Conservation (phyloP, 2,329 filamentous ascomycete species). For the Calonectria pseudoreteaudii region DNA sequence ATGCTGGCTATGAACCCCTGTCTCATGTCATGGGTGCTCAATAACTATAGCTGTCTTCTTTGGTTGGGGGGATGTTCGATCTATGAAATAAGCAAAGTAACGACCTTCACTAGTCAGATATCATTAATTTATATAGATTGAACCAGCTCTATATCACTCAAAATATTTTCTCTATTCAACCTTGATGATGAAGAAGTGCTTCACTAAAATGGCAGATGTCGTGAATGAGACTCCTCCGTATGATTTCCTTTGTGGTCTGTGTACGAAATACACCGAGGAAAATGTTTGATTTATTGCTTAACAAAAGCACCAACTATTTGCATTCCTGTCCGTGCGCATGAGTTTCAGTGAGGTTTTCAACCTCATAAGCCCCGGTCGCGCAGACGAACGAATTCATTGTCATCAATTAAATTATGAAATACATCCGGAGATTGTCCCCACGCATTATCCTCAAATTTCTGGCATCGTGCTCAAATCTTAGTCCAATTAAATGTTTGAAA, state of each 20-base stretch:
- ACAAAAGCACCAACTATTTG: not conserved
- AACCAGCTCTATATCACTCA: not conserved
- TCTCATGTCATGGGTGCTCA: too few species aligned
- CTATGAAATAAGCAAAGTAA: not conserved
- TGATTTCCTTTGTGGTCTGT: not conserved
- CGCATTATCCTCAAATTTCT: not conserved
- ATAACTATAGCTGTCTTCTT: accelerated
- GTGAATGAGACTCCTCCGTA: not conserved
- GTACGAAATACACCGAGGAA: not conserved
- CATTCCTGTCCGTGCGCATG: not conserved
- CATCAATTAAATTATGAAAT: not conserved
- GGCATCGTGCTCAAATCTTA: not conserved
- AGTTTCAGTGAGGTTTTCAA: not conserved
- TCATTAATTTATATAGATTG: not conserved
- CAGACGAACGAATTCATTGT: not conserved
- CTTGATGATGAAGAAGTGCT: not conserved
- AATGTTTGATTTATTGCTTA: not conserved
- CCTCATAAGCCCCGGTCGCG: not conserved
- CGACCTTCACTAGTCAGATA: not conserved
- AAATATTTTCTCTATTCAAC: not conserved
- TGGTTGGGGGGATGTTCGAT: not conserved
- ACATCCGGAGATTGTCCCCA: not conserved
- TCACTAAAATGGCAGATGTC: not conserved
- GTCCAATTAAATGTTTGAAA: not conserved
- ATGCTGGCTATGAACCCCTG: too few species aligned